Evolutionary conservation across 148 eudicot species (phyloP), one percentile per base, ranked within the genome.

Genomic region (Chenopodium quinoa): DNA sequence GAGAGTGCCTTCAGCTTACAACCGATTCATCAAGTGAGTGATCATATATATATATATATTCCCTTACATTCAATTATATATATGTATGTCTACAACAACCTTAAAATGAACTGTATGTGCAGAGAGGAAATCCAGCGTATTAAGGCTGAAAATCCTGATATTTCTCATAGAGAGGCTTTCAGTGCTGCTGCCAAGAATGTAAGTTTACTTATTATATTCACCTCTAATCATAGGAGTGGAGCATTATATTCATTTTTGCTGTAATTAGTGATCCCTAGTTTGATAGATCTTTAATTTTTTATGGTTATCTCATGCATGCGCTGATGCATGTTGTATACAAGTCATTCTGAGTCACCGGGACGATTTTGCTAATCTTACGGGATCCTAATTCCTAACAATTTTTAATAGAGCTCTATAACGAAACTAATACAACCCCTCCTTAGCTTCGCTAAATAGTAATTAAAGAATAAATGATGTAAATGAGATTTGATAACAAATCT

Each of bases 161-260:
- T 94, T 58, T 89, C 95, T 77, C 98, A 94, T 85, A 90, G 98
- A 81, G 98, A 94, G 83, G 98, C 98, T 76, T 94, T 94, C 86
- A 94, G 98, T 89, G 93, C 98, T 25, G 98, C 98, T 86, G 98
- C 98, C 66, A 94, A 94, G 90, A 94, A 94, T 85, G 98, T 94
- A 87, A 87, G 91, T 16, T 9, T 5, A 32, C 47, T 47, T 7
- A 40, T 47, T 3, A 23, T 40, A 20, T 27, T 40, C 4, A 7
- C 16, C 47, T 20, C 50, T 66, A 25, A 25, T 10, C 32, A 17
- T 27, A 27, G 27, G 27, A 27, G 27, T 27, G 27, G 27, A 66
- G 71, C 3, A 66, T 66, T 66, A 5, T 37, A 37, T 37, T 37
- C 40, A 37, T 37, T 37, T 5, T 37, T 37, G 44, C 44, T 37